Conservation (phyloP, 805 yeast species). For the Barnettozyma sp. region DNA sequence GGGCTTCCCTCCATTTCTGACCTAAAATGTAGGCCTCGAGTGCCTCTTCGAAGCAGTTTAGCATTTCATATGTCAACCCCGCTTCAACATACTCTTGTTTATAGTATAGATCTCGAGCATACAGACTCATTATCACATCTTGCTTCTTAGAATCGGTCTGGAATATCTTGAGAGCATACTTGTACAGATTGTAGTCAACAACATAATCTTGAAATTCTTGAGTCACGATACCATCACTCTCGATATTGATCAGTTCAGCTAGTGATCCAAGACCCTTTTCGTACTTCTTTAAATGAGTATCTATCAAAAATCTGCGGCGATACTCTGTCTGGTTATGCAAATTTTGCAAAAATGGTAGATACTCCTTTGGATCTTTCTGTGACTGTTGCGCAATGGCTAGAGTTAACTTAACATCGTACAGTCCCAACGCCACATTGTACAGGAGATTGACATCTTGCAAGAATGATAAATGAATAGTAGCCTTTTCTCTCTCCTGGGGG, state of each 20-base stretch:
- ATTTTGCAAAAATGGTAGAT: slow-evolving; percentile 82
- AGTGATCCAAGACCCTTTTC: slow-evolving; percentile 66
- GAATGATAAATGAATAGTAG: slow-evolving; percentile 80
- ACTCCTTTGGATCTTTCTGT: slow-evolving; percentile 96
- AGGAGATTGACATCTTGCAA: slow-evolving; percentile 81
- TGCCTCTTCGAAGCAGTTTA: slow-evolving; percentile 52
- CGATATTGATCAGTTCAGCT: slow-evolving; percentile 36
- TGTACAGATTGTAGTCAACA: slow-evolving; percentile 60
- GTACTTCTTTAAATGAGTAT: slow-evolving; percentile 62
- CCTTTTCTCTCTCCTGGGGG: slow-evolving; percentile 45
- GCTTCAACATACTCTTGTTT: slow-evolving; percentile 63
- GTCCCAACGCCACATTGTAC: slow-evolving; percentile 71
- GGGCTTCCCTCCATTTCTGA: slow-evolving; percentile 81
- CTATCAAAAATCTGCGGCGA: slow-evolving; percentile 70
- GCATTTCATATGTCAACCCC: slow-evolving; percentile 68
- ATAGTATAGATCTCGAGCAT: slow-evolving; percentile 55
- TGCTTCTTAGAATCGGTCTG: slow-evolving; percentile 50
- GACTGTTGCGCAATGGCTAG: slow-evolving; percentile 89
- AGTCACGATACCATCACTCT: slow-evolving; percentile 26
- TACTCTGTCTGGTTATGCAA: slow-evolving; percentile 60
- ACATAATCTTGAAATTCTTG: slow-evolving; percentile 65
- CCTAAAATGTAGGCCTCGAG: slow-evolving; percentile 62
- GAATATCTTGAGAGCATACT: slow-evolving; percentile 57
- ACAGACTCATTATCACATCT: slow-evolving; percentile 45
- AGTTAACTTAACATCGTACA: slow-evolving; percentile 76